Conservation (phyloP, 2,329 filamentous ascomycete genomes). For the Penicillium thymicola region DNA sequence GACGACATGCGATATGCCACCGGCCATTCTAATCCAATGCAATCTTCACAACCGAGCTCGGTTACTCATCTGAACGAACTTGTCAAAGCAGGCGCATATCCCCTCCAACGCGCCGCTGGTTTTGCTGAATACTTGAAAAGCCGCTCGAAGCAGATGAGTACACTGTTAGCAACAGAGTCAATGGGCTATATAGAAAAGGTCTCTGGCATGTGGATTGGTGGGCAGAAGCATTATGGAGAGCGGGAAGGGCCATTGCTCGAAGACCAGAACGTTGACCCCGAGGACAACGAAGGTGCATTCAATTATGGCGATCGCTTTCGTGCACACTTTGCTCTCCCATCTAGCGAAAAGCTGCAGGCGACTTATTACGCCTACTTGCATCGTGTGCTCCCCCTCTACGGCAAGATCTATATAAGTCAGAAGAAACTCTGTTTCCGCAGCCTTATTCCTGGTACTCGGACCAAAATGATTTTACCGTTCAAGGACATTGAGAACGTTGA, state of each 20-base stretch:
- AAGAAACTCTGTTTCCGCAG: conserved; percentile 90
- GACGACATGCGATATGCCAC: conserved; percentile 15
- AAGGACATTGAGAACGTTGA: conserved; percentile 89
- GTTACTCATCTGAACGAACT: conserved; percentile 57
- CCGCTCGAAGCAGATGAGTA: conserved; percentile 77
- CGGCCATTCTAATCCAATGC: conserved; percentile 27
- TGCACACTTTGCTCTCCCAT: conserved; percentile 83
- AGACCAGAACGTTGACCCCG: conserved; percentile 57
- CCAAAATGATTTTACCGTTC: conserved; percentile 86
- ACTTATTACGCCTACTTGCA: conserved; percentile 93
- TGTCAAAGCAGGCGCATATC: conserved; percentile 65
- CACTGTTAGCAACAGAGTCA: conserved; percentile 78
- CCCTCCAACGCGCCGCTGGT: conserved; percentile 76
- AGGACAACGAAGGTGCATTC: conserved; percentile 54
- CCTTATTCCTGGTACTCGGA: conserved; percentile 80
- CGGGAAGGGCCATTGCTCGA: conserved; percentile 64
- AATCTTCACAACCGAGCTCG: conserved; percentile 20
- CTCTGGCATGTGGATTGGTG: conserved; percentile 93
- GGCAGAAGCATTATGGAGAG: conserved; percentile 82
- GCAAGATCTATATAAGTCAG: conserved; percentile 92
- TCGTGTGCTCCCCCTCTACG: conserved; percentile 84
- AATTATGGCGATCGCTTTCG: conserved; percentile 69
- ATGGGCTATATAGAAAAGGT: conserved; percentile 97
- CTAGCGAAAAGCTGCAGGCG: conserved; percentile 76
- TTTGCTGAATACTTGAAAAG: conserved; percentile 79